phyloP scores from a whole-genome alignment of 2,329 filamentous ascomycete species.

The Verticillium nonalfalfae region DNA sequence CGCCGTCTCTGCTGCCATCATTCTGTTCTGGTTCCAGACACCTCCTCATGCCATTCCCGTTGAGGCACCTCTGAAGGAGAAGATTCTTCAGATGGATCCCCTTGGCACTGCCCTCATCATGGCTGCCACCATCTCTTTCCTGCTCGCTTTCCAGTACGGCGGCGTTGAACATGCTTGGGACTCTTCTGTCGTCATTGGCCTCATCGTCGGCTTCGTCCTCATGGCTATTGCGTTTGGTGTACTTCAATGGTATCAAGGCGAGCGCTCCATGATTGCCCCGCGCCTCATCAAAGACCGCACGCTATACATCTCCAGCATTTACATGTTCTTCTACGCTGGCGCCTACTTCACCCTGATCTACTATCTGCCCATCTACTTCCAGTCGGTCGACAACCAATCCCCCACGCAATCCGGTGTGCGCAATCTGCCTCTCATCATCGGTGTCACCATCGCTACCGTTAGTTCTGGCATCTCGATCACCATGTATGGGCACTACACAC shows the following conservation, averaged over 20 bases:
- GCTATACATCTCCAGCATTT: slow-evolving; percentile 26
- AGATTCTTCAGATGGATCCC: slow-evolving; percentile 10
- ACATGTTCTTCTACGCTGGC: slow-evolving; percentile 30
- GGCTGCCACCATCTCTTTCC: slow-evolving; percentile 34
- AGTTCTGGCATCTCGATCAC: slow-evolving; percentile 26
- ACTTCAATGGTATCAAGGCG: slow-evolving; percentile 30
- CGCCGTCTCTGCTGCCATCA: slow-evolving; percentile 22
- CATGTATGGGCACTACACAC: slow-evolving; percentile 35
- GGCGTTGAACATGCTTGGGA: slow-evolving; percentile 23
- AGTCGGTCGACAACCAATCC: slow-evolving; percentile 32
- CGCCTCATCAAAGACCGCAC: slow-evolving; percentile 32
- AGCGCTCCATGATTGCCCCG: slow-evolving; percentile 35
- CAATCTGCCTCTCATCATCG: slow-evolving; percentile 32
- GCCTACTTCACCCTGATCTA: slow-evolving; percentile 23
- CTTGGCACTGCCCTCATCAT: slow-evolving; percentile 23
- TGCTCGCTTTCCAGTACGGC: slow-evolving; percentile 46
- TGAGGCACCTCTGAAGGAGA: slow-evolving; percentile 10
- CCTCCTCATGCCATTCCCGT: slow-evolving; percentile 2
- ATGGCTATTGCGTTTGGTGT: slow-evolving; percentile 22
- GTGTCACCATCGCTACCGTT: slow-evolving; percentile 26
- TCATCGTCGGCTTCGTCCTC: background rate
- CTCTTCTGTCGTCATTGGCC: background rate
- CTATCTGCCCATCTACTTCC: slow-evolving; percentile 39
- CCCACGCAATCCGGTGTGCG: slow-evolving; percentile 32
- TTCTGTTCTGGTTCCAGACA: slow-evolving; percentile 18